phyloP scores from a whole-genome alignment of 805 yeast genomes.

The Candida schatavii region DNA sequence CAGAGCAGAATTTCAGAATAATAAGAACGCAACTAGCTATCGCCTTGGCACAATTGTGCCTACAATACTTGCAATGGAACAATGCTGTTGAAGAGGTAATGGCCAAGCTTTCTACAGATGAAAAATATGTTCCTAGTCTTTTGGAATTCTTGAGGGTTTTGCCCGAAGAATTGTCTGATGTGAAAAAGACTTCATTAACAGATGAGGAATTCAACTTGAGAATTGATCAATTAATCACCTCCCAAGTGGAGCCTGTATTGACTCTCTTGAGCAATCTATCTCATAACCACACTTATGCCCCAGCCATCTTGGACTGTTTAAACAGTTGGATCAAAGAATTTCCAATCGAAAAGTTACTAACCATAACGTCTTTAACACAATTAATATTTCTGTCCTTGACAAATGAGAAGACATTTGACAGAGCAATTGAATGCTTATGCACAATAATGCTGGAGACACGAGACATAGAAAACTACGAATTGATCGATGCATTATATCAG shows the following conservation, averaged over 20 bases:
- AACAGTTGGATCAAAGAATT: constrained; percentile 91
- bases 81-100: constrained; percentile 70
- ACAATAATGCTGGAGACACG: constrained; percentile 78
- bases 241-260: constrained; percentile 68
- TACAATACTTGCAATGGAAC: constrained; percentile 74
- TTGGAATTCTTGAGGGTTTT: constrained; percentile 80
- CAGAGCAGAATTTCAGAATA: constrained; percentile 38
- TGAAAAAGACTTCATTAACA: constrained; percentile 71
- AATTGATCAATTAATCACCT: constrained; percentile 57
- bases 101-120: constrained; percentile 33
- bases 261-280: constrained; percentile 53
- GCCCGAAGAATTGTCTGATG: constrained; percentile 87
- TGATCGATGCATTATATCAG: constrained; percentile 65
- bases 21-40: constrained; percentile 83
- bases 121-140: constrained; percentile 43
- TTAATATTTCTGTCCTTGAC: constrained; percentile 62
- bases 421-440: constrained; percentile 82
- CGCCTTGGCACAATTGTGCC: constrained; percentile 75
- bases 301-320: constrained; percentile 67
- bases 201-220: constrained; percentile 76
- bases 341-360: constrained; percentile 66
- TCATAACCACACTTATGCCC: constrained; percentile 13
- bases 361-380: constrained; percentile 60
- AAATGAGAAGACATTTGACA: constrained; percentile 71
- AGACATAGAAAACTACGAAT: constrained; percentile 62